Evolutionary conservation across 495 filamentous ascomycete species (phyloP), one percentile per base, ranked within the genome.

Genomic region (Aspergillus steynii): DNA sequence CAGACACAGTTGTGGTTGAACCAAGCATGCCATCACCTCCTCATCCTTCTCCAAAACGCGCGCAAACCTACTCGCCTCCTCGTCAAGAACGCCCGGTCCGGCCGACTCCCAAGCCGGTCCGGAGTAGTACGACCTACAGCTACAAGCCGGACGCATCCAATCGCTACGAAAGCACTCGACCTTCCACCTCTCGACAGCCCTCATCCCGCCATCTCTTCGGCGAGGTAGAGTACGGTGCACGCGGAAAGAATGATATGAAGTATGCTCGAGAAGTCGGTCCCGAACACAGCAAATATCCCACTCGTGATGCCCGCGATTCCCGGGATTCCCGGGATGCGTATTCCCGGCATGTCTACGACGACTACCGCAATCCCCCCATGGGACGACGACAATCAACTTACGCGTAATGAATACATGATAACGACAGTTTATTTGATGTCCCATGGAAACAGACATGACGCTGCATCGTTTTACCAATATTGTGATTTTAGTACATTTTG

Each of bases 1-100:
- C 65, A 2, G 72, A 75, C 5, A 61, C 67, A 6, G 61, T 72
- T 10, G 54, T 75, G n/a, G 65, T 77, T 45, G 77, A 80, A 53
- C 73, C 74, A 1, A 69, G 61, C 61, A 56, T 45, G 49, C 65
- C 50, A 31, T 49, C 57, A 55, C 65, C 26, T 50, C 68, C 56
- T 54, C 75, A 27, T 61, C 68, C 57, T 60, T 71, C 55, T 34
- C 63, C 53, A 54, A 68, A 59, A 31, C 61, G 57, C 28, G 54
- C 62, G 27, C 60, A 51, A 27, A 62, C 61, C 29, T 63, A 64
- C 32, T 63, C 65, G 3, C 65, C 68, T n/a, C 53, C 62, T 49
- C 66, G 59, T 26, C 63, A 59, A 28, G 60, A 66, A 20, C 64
- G 57, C 26, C 59, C 50, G 15, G 25, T 31, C 0, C 61, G 57